Conservation (phyloP, 305 asterid species). For the Rubia peregrina region DNA sequence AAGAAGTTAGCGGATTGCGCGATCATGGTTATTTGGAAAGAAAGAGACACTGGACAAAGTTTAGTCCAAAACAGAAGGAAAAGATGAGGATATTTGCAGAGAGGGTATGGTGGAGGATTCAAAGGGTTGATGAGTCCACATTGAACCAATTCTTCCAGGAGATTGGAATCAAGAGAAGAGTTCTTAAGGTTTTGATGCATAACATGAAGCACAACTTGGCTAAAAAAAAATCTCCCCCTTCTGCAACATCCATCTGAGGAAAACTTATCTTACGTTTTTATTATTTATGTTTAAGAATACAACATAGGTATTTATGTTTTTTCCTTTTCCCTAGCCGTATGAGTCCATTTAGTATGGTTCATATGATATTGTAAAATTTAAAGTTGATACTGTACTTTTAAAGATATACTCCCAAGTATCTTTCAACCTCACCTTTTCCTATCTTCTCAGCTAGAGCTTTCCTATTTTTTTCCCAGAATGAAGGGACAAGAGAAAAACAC, state of each 20-base stretch:
- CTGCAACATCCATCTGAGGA: neutral
- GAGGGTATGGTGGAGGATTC: slow-evolving; percentile 30
- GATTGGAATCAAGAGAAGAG: slow-evolving; percentile 29
- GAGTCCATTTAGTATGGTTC: neutral
- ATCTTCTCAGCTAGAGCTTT: no score
- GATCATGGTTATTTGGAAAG: slow-evolving; percentile 1
- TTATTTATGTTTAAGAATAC: no score
- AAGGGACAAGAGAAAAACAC: no score
- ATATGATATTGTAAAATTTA: no score
- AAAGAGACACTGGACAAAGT: slow-evolving; percentile 30
- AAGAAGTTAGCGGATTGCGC: neutral
- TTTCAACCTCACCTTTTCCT: no score
- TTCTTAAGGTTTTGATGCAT: slow-evolving; percentile 36
- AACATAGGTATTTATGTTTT: neutral
- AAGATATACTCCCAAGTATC: no score
- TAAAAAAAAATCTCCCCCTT: slow-evolving; percentile 14
- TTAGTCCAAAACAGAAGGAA: slow-evolving; percentile 28
- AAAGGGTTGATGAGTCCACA: slow-evolving; percentile 28
- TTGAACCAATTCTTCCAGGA: slow-evolving; percentile 32
- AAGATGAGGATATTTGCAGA: slow-evolving; percentile 30
- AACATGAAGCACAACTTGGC: slow-evolving; percentile 28
- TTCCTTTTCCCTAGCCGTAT: neutral
- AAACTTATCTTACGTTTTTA: no score
- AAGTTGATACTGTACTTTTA: neutral
- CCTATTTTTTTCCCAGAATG: no score